A percentile compares a stretch with the other conserved stretches of the same genome.
Conservation (phyloP, 495 filamentous ascomycete species). For the Friedmanniomyces simplex region DNA sequence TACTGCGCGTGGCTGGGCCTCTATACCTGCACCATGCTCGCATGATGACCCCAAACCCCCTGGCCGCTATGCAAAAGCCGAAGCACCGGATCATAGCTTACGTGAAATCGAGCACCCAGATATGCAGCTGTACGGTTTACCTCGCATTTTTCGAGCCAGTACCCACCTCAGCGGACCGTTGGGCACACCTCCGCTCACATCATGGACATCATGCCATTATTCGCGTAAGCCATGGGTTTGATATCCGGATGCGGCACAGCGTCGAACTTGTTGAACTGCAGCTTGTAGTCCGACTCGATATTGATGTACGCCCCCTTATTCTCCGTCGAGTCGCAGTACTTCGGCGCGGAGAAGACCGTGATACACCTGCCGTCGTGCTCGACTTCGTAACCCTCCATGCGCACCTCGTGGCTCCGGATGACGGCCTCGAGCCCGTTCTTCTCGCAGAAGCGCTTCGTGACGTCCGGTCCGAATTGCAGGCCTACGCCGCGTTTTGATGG, state of each 20-base stretch:
- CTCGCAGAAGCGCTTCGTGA: conserved; percentile 96
- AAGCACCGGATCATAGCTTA: neutral
- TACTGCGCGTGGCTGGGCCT: neutral
- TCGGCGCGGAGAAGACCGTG: conserved; percentile 97
- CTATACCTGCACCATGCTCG: neutral
- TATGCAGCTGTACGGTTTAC: neutral
- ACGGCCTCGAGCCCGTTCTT: conserved; percentile 88
- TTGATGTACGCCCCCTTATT: conserved; percentile 99
- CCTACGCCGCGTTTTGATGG: conserved; percentile 96
- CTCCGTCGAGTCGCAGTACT: conserved; percentile 94
- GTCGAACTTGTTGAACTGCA: conserved; percentile 83
- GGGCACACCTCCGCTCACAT: neutral
- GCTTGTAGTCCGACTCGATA: conserved; percentile 82
- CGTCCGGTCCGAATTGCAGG: conserved; percentile 90
- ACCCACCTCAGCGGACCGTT: no score
- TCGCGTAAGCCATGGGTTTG: conserved; percentile 60
- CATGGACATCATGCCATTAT: conserved; percentile 24
- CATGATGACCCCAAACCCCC: neutral
- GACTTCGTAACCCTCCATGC: conserved; percentile 92
- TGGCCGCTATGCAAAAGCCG: neutral
- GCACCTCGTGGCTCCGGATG: conserved; percentile 93
- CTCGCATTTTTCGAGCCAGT: neutral
- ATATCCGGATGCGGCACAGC: conserved; percentile 93
- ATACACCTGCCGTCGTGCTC: conserved; percentile 96
- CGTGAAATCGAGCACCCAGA: neutral